Evolutionary conservation across 352 stramenopile genomes (phyloP).

Genomic region (Blastocystis sp.): DNA sequence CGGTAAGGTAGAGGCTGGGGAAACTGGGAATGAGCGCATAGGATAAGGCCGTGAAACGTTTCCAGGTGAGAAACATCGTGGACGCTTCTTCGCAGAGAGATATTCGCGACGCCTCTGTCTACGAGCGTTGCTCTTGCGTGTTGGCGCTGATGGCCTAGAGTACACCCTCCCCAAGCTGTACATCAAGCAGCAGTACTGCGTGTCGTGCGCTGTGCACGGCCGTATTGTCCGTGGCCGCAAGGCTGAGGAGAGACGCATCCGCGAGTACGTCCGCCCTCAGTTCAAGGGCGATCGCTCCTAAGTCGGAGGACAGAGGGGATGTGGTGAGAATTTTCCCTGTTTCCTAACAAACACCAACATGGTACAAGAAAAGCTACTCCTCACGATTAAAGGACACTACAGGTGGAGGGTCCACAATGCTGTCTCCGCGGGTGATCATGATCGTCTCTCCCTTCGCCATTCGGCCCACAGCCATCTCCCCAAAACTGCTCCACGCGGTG

Average conservation of each 20-base stretch:
- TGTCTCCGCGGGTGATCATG: slow-evolving; percentile 49
- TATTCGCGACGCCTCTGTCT: slow-evolving; percentile 94
- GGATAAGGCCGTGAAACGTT: slow-evolving; percentile 87
- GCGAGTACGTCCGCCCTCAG: slow-evolving; percentile 36
- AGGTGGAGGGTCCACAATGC: slow-evolving; percentile 28
- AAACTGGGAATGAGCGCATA: background rate
- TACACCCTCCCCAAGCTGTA: slow-evolving; percentile 99
- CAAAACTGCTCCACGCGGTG: slow-evolving; percentile 66
- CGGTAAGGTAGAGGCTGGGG: background rate
- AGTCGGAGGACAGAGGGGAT: background rate
- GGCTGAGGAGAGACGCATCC: slow-evolving; percentile 64
- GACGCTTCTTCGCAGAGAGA: slow-evolving; percentile 95
- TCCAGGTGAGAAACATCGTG: slow-evolving; percentile 78
- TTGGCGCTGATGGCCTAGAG: slow-evolving; percentile 73
- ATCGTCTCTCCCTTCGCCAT: slow-evolving; percentile 39
- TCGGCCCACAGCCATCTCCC: slow-evolving; percentile 39
- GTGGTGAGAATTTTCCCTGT: background rate
- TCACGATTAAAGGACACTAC: slow-evolving; percentile 28
- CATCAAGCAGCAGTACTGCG: slow-evolving; percentile 94
- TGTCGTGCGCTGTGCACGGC: slow-evolving; percentile 96
- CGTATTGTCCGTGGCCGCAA: slow-evolving; percentile 95
- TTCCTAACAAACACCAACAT: background rate
- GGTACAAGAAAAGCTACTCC: background rate
- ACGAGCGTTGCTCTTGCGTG: slow-evolving; percentile 76
- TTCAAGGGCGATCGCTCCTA: slow-evolving; percentile 36